These are phyloP conservation scores for Clavispora asparagi DNA, from an alignment of 805 yeast species.

Conservation along the genomic window DNA sequence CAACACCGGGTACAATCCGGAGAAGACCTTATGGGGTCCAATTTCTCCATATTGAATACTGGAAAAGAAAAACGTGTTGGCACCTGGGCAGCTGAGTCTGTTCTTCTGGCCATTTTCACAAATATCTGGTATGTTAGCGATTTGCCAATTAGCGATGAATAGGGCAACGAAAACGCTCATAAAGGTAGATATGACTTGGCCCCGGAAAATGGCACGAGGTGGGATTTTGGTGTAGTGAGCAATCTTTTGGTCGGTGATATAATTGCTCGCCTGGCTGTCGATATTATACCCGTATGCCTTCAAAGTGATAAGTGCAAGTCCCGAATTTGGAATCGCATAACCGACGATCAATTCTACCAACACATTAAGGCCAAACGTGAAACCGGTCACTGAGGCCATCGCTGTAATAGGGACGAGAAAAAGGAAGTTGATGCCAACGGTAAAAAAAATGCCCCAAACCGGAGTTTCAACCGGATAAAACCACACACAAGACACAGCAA, in stretches of 20 bases:
- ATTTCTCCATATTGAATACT: slow-evolving; percentile 53
- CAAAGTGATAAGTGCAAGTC: slow-evolving; percentile 55
- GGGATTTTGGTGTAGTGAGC: slow-evolving; percentile 25
- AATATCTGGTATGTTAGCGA: slow-evolving; percentile 29
- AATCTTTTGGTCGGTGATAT: slow-evolving; percentile 28
- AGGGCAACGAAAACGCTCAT: slow-evolving; percentile 30
- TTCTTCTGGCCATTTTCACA: slow-evolving; percentile 34
- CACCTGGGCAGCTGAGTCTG: slow-evolving; percentile 37
- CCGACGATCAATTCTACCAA: slow-evolving; percentile 62
- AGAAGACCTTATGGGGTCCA: slow-evolving; percentile 56
- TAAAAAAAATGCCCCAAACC: slow-evolving; percentile 58
- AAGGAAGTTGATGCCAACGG: slow-evolving; percentile 47
- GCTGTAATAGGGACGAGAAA: slow-evolving; percentile 60
- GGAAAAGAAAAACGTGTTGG: slow-evolving; percentile 47
- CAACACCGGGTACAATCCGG: slow-evolving; percentile 47
- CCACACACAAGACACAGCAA: slow-evolving; percentile 41
- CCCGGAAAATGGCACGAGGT: slow-evolving; percentile 26
- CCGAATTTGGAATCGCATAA: slow-evolving; percentile 59
- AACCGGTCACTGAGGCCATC: slow-evolving; percentile 58
- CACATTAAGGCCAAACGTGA: slow-evolving; percentile 55
- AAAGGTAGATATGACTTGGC: slow-evolving; percentile 35
- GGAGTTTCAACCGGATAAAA: slow-evolving; percentile 53
- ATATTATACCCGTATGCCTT: slow-evolving; percentile 53
- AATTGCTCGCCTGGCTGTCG: slow-evolving; percentile 60
- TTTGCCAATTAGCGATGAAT: slow-evolving; percentile 36